phyloP scores from a whole-genome alignment of 1,284 basidiomycete genomes.

The Lentinula novae-zelandiae region DNA sequence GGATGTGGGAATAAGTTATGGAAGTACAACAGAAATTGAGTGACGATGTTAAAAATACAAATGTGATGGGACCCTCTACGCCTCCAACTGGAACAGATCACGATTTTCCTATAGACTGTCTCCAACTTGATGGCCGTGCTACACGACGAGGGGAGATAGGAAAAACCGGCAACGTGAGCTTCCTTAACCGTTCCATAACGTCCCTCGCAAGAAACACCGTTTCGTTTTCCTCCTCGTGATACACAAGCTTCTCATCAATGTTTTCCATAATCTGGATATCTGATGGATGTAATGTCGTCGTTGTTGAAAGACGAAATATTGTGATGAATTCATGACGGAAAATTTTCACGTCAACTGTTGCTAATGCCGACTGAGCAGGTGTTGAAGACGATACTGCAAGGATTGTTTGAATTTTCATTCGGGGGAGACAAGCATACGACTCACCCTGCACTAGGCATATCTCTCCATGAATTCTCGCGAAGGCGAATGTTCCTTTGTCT shows the following conservation, averaged over 20 bases:
- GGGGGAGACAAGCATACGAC: constrained; percentile 13
- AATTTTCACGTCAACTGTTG: constrained; percentile 41
- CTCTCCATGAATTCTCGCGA: constrained; percentile 41
- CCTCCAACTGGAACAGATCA: not conserved
- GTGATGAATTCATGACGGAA: constrained; percentile 59
- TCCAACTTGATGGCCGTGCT: constrained; percentile 1
- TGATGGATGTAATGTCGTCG: constrained; percentile 39
- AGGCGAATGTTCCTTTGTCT: constrained; percentile 40
- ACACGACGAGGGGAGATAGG: not conserved
- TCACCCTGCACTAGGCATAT: constrained; percentile 48
- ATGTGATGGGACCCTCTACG: not conserved
- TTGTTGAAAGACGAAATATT: constrained; percentile 51
- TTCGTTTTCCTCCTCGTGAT: constrained; percentile 60
- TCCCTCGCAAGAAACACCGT: constrained; percentile 61
- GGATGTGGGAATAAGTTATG: not conserved
- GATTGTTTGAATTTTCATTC: not conserved
- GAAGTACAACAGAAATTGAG: not conserved
- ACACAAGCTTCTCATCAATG: constrained; percentile 44
- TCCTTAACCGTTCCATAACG: constrained; percentile 49
- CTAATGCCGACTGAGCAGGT: constrained; percentile 28
- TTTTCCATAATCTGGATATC: constrained; percentile 55
- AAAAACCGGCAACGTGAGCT: constrained; percentile 24
- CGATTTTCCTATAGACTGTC: not conserved
- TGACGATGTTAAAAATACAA: constrained; percentile 8
- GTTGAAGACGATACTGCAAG: constrained; percentile 14